Evolutionary conservation across 2,329 filamentous ascomycete species (phyloP).

Genomic region (Alternaria rosae): DNA sequence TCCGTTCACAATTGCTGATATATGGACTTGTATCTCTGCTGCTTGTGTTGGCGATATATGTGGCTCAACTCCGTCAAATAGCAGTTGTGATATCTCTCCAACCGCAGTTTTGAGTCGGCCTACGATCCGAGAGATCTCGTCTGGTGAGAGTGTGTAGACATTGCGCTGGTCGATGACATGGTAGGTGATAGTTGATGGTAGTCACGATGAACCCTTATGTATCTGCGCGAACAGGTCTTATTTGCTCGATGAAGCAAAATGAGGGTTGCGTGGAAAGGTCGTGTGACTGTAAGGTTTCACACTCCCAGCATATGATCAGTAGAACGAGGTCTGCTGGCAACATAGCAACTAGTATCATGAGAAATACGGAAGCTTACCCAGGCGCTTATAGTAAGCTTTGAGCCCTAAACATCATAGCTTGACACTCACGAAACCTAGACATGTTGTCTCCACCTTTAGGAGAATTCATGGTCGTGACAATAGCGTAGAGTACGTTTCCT

Average conservation of each 20-base stretch:
- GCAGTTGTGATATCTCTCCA: neutral
- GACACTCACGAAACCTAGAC: neutral
- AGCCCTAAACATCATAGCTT: rapidly evolving
- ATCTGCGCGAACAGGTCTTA: neutral
- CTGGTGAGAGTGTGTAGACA: neutral
- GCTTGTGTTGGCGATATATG: neutral
- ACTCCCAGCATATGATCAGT: neutral
- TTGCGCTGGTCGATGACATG: neutral
- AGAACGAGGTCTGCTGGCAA: neutral
- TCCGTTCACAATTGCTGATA: neutral
- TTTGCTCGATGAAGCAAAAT: neutral
- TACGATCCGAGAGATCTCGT: neutral
- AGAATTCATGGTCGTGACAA: neutral
- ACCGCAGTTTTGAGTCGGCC: neutral
- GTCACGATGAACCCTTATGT: neutral
- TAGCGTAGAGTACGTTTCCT: constrained; percentile 5
- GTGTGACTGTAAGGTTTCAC: neutral
- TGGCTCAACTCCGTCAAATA: neutral
- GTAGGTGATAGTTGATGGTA: neutral
- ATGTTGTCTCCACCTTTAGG: neutral
- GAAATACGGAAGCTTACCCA: neutral
- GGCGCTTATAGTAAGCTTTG: no score
- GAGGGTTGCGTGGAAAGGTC: neutral
- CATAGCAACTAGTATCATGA: neutral
- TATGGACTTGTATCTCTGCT: neutral